phyloP scores from a whole-genome alignment of 1,139 yeast species.

The Candida glucosophila region DNA sequence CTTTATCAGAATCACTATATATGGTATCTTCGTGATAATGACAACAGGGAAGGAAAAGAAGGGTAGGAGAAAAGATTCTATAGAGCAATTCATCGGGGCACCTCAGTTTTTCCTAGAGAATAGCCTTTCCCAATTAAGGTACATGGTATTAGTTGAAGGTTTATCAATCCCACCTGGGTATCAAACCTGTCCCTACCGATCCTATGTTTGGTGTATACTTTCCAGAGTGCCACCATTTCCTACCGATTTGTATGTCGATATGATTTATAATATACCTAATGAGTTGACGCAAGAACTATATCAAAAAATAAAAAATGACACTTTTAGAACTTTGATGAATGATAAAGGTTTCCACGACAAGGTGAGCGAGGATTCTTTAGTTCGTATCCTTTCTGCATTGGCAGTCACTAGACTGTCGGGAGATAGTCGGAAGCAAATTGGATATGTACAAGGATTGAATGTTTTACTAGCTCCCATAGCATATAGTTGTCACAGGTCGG shows the following conservation, averaged over 20 bases:
- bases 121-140: slow-evolving; percentile 71
- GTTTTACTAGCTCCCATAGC: slow-evolving; percentile 81
- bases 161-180: slow-evolving; percentile 43
- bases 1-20: no score
- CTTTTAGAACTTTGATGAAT: slow-evolving; percentile 77
- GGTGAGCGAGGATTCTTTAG: slow-evolving; percentile 61
- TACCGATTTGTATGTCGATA: slow-evolving; percentile 42
- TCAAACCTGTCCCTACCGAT: slow-evolving; percentile 56
- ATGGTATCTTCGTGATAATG: not conserved
- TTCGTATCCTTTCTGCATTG: slow-evolving; percentile 64
- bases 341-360: slow-evolving; percentile 57
- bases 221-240: slow-evolving; percentile 56
- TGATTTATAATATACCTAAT: slow-evolving; percentile 52
- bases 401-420: slow-evolving; percentile 51
- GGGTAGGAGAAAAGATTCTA: slow-evolving; percentile 54
- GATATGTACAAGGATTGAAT: slow-evolving; percentile 89
- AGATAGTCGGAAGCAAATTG: slow-evolving; percentile 31
- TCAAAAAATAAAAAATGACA: slow-evolving; percentile 75
- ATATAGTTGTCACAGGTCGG: slow-evolving; percentile 62
- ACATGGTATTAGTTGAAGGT: slow-evolving; percentile 73
- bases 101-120: slow-evolving; percentile 60
- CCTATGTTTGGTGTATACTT: slow-evolving; percentile 77
- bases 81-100: slow-evolving; percentile 54
- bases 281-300: slow-evolving; percentile 35
- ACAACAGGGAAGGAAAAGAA: slow-evolving; percentile 5